Evolutionary conservation across 2,329 filamentous ascomycete genomes (phyloP).

Genomic region (Fusarium sp.): DNA sequence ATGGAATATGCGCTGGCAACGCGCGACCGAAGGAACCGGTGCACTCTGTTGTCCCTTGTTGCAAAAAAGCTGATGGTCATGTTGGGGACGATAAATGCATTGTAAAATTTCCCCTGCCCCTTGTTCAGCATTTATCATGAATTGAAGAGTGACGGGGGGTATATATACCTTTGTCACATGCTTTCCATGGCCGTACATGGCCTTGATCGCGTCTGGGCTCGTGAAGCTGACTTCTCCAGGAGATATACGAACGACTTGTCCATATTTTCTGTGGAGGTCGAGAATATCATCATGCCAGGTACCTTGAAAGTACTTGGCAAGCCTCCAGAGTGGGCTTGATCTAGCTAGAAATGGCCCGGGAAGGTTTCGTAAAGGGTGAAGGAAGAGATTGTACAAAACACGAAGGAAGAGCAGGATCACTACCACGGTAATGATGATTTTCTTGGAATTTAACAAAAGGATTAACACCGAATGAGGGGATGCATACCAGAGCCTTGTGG

Average conservation of each 20-base stretch:
- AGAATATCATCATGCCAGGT: slow-evolving; percentile 27
- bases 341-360: slow-evolving; percentile 15
- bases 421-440: no score
- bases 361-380: slow-evolving; percentile 10
- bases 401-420: neutral
- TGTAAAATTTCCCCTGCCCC: slow-evolving; percentile 10
- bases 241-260: slow-evolving; percentile 25
- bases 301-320: slow-evolving; percentile 18
- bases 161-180: slow-evolving; percentile 5
- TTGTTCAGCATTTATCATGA: neutral
- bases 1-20: slow-evolving; percentile 28
- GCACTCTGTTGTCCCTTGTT: slow-evolving; percentile 9
- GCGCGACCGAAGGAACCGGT: slow-evolving; percentile 21
- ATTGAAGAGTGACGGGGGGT: neutral
- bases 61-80: slow-evolving; percentile 33
- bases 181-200: slow-evolving; percentile 22
- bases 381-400: neutral
- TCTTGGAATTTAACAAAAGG: no score
- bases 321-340: slow-evolving; percentile 12
- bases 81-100: slow-evolving; percentile 22
- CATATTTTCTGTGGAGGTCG: slow-evolving; percentile 13
- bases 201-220: neutral
- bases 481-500: no score
- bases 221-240: slow-evolving; percentile 27
- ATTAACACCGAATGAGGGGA: no score